Percentiles rank a stretch among this genome's conserved stretches.
Conservation (phyloP, 208 protist genomes). For the Leishmania martiniquensis region DNA sequence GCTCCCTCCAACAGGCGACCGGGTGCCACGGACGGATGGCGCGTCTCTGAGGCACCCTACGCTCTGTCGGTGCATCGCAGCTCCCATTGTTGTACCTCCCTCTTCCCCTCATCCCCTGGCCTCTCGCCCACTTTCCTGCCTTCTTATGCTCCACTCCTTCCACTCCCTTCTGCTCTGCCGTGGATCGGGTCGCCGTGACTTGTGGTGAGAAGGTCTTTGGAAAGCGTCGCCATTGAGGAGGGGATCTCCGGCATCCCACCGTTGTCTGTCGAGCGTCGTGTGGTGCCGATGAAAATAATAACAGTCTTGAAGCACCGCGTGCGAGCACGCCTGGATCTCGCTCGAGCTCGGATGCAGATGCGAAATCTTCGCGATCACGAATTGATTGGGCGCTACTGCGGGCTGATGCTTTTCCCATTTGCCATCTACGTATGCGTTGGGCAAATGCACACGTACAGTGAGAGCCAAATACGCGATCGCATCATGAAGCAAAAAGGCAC, state of each 20-base stretch:
- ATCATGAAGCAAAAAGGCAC: conserved; percentile 10
- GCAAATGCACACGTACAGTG: conserved; percentile 61
- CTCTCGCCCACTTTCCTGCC: background rate
- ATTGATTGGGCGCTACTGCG: conserved; percentile 78
- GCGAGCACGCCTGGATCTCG: conserved; percentile 50
- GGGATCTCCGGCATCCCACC: background rate
- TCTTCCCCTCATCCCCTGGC: background rate
- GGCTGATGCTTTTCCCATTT: conserved; percentile 75
- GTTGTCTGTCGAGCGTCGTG: conserved; percentile 18
- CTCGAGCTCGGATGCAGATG: conserved; percentile 62
- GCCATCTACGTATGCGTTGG: conserved; percentile 66
- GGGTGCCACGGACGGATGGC: background rate
- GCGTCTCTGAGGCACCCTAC: background rate
- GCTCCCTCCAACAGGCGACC: background rate
- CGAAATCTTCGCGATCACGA: conserved; percentile 68
- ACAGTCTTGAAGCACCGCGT: conserved; percentile 30
- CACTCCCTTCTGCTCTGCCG: background rate
- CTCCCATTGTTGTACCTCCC: background rate
- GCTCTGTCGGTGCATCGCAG: background rate
- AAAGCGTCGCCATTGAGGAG: background rate
- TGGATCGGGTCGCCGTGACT: background rate
- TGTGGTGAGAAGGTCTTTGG: background rate
- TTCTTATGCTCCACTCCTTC: background rate
- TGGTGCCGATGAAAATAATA: conserved; percentile 47
- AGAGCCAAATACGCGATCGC: conserved; percentile 45